phyloP scores from a whole-genome alignment of 1,139 yeast species.

The Geotrichum europaeum region DNA sequence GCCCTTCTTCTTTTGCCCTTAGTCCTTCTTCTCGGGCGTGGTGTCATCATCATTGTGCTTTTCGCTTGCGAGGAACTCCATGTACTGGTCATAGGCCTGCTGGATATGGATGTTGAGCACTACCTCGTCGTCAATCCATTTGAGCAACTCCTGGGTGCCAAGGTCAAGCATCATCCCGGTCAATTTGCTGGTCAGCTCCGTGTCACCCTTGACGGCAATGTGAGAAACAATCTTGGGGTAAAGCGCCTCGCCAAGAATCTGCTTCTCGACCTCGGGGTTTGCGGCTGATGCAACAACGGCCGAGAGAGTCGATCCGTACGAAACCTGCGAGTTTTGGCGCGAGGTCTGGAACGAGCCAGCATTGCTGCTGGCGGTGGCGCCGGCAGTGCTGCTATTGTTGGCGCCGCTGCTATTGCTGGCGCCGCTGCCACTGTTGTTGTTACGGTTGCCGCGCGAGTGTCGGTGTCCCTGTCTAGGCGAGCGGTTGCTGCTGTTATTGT shows the following conservation, averaged over 20 bases:
- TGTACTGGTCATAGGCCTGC: constrained; percentile 87
- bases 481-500: not conserved
- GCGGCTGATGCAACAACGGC: constrained; percentile 35
- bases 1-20: not conserved
- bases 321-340: constrained; percentile 27
- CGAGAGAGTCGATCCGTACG: constrained; percentile 26
- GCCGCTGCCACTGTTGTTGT: constrained; percentile 49
- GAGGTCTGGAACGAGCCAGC: constrained; percentile 42
- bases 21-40: not conserved
- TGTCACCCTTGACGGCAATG: constrained; percentile 67
- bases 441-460: constrained; percentile 2
- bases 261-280: constrained; percentile 70
- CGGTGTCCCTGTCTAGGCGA: not conserved
- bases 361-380: constrained; percentile 67
- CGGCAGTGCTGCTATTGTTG: constrained; percentile 39
- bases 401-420: constrained; percentile 45
- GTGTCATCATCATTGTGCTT: not conserved
- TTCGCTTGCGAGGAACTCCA: constrained; percentile 40
- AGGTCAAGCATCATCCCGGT: constrained; percentile 95
- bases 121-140: constrained; percentile 71
- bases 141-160: constrained; percentile 77
- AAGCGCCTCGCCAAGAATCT: constrained; percentile 88
- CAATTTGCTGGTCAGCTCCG: constrained; percentile 86
- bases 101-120: constrained; percentile 78
- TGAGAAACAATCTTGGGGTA: constrained; percentile 82